Base-by-base conservation (phyloP, 495 filamentous ascomycete genomes). In the Xylaria cubensis region DNA sequence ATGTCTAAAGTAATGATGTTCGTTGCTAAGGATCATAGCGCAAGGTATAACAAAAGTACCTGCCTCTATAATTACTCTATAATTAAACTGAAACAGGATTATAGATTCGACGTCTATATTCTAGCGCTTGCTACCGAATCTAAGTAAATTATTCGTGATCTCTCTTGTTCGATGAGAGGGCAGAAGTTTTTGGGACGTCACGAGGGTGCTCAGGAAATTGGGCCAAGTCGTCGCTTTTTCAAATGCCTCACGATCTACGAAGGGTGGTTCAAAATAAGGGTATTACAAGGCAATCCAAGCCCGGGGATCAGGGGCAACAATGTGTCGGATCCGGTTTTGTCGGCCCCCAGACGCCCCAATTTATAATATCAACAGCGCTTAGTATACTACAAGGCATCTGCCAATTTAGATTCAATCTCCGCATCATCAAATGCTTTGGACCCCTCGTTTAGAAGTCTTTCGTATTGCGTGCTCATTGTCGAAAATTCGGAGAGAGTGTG, bases 231-330 rank as follows among this genome's bases (percentile, higher is more conserved):
- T 64, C 39, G 26, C 26, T 64, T 29, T 29, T 44, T 51, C 29
- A 53, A 53, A 67, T 42, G 17, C 32, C 65, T 36, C 48, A 36
- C 21, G 13, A 48, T 56, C 50, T 15, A 29, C 50, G 42, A 41
- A 41, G 36, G 46, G 9, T 55, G 34, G 34, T 26, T 12, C 65
- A 39, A 32, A 66, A 36, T 51, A 55, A 42, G 24, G 36, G 55
- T 70, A 44, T 61, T 48, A 39, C 42, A 63, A 44, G 55, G 44
- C 24, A 63, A 48, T 44, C 3, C 48, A 19, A 41, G 34, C 34
- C 48, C 44, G 69, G 68, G 69, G 61, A 71, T 71, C 69, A 71
- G 69, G 68, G 69, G 59, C 48, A 29, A 9, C 44, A 36, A 34
- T 56, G 69, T 36, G 59, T 46, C 69, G 50, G 61, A 62, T 50